Conservation (phyloP, 228 moss, liverwort and hornwort species). For the Sphagnum fallax region DNA sequence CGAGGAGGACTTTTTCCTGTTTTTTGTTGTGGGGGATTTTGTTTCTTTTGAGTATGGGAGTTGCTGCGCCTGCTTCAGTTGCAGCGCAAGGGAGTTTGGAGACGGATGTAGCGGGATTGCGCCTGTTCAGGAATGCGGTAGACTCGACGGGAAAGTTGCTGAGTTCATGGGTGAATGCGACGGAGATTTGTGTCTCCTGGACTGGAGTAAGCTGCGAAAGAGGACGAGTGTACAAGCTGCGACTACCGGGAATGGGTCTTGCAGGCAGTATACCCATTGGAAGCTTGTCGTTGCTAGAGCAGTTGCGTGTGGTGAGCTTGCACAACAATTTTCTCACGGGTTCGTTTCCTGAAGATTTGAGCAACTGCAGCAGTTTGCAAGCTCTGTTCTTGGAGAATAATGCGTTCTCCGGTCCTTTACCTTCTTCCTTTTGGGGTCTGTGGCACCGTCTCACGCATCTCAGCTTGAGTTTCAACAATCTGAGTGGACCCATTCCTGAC, state of each 20-base stretch:
- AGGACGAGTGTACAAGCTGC: not conserved
- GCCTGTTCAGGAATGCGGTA: not conserved
- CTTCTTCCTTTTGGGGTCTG: constrained; percentile 5
- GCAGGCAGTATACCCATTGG: constrained; percentile 9
- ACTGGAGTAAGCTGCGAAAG: not conserved
- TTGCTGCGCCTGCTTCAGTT: constrained; percentile 3
- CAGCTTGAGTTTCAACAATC: constrained; percentile 32
- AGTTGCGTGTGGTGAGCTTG: constrained; percentile 27
- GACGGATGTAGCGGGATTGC: not conserved
- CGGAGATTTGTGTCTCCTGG: not conserved
- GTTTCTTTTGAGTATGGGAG: constrained; percentile 19
- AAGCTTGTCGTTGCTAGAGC: constrained; percentile 22
- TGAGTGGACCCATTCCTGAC: constrained; percentile 43
- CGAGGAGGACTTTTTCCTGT: constrained; percentile 14
- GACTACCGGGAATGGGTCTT: constrained; percentile 17
- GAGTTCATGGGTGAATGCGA: not conserved
- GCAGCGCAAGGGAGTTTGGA: constrained; percentile 11
- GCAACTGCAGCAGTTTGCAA: constrained; percentile 6
- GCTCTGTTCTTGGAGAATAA: constrained; percentile 18
- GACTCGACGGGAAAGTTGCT: not conserved
- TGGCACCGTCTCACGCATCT: constrained; percentile 13
- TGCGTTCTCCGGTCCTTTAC: constrained; percentile 18
- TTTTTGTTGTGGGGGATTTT: constrained; percentile 27
- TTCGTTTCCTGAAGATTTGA: constrained; percentile 16
- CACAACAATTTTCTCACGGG: constrained; percentile 29